Evolutionary conservation across 225 moss, liverwort and hornwort species (phyloP), one percentile per base, ranked within the genome.

Genomic region (Marchantia polymorpha): DNA sequence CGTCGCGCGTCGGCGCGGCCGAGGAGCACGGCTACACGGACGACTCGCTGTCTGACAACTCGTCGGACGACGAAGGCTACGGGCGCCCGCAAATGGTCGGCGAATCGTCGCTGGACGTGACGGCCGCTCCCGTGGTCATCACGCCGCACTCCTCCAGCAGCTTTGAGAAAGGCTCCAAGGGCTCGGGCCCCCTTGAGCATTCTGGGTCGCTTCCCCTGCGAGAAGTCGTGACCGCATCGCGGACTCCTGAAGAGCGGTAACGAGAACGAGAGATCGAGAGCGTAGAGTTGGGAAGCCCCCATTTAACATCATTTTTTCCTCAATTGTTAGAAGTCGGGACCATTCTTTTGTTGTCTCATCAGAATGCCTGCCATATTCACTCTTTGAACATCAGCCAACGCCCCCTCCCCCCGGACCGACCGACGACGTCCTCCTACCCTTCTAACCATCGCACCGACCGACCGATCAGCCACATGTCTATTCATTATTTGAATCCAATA

Each of bases 201-300:
- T 87, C 85, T 76, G 90, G 91, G 23, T 69, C 78, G 65, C 86
- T 84, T 46, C 92, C 89, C 7, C 80, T 90, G 69, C 80, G 87
- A 52, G 85, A 80, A 80, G 63, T 85, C 56, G 86, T 85, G 15
- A 23, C 55, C 54, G 63, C 25, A 23, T n/a, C 76, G 58, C 79
- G 64, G 69, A 68, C 78, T 54, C 78, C 67, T 39, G 78, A 79
- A 79, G 78, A 79, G 48, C 67, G 78, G 55, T 79, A n/a, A 48
- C 26, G 20, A 11, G 23, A 1, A 15, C 39, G 3, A 2, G 39
- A 39, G 39, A 39, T 2, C 39, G 5, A 39, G 39, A 39, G 39
- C 39, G 39, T 39, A 39, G 39, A 39, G 39, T 39, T 39, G 39
- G 39, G 10, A 4, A n/a, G 10, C 13, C n/a, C 51, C 72, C 67